phyloP scores from a whole-genome alignment of 2,329 filamentous ascomycete species.

The Plectosphaerella cucumerina region DNA sequence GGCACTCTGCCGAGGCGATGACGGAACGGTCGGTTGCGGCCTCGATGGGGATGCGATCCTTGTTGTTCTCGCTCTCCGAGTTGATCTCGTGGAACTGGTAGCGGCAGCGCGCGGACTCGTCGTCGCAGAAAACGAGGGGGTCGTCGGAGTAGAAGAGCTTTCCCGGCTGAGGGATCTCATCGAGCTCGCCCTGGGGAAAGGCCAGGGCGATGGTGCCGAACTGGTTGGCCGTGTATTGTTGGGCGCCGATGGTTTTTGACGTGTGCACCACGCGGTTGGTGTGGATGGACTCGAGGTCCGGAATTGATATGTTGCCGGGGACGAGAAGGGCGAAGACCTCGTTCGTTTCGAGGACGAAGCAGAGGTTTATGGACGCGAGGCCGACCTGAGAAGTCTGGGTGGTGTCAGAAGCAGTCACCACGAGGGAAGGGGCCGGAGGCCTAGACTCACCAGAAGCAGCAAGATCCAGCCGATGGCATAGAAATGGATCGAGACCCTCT shows the following conservation, averaged over 20 bases:
- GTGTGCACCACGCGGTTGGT: slow-evolving; percentile 22
- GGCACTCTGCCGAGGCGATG: slow-evolving; percentile 21
- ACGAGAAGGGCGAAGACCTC: slow-evolving; percentile 23
- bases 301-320: slow-evolving; percentile 28
- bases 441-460: slow-evolving; percentile 24
- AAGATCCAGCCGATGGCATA: slow-evolving; percentile 23
- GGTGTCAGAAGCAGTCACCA: not conserved
- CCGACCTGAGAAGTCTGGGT: slow-evolving; percentile 34
- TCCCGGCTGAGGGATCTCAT: slow-evolving; percentile 21
- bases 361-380: slow-evolving; percentile 36
- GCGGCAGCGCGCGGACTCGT: slow-evolving; percentile 14
- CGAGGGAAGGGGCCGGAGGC: not conserved
- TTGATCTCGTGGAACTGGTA: slow-evolving; percentile 32
- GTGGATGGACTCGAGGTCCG: slow-evolving; percentile 30
- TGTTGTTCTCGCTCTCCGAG: slow-evolving; percentile 3
- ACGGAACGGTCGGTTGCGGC: slow-evolving; percentile 29
- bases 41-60: slow-evolving; percentile 12
- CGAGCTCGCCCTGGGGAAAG: slow-evolving; percentile 14
- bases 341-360: slow-evolving; percentile 36
- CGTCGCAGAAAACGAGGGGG: slow-evolving; percentile 15
- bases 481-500: slow-evolving; percentile 19
- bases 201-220: slow-evolving; percentile 33
- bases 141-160: slow-evolving; percentile 23
- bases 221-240: slow-evolving; percentile 39
- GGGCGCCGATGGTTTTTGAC: slow-evolving; percentile 18